Conservation (phyloP, 2,329 filamentous ascomycete genomes). For the Ophiostoma piceae region DNA sequence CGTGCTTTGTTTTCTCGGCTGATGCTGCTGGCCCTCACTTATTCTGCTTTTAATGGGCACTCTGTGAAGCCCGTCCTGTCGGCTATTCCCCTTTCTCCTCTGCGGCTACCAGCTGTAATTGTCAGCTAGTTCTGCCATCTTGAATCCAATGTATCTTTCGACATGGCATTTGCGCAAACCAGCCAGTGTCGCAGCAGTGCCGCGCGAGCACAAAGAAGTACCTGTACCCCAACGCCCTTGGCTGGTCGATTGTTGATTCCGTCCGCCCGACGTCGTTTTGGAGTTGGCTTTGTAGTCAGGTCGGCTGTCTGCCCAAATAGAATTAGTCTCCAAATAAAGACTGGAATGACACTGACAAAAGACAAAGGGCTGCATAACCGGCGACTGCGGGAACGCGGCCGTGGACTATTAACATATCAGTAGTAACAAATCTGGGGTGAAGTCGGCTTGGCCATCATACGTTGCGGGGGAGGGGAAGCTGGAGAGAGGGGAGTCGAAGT, state of each 20-base stretch:
- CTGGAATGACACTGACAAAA: not conserved
- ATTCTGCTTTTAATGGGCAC: not conserved
- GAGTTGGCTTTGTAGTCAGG: not conserved
- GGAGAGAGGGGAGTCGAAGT: not conserved
- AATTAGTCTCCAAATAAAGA: not conserved
- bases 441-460: conserved; percentile 4
- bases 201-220: not conserved
- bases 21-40: not conserved
- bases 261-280: conserved; percentile 27
- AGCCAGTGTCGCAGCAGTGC: not conserved
- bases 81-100: not conserved
- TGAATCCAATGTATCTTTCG: not conserved
- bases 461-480: conserved; percentile 12
- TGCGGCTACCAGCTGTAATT: not conserved
- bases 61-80: not conserved
- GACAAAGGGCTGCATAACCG: not conserved
- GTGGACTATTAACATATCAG: not conserved
- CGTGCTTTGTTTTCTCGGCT: not conserved
- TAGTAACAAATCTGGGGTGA: conserved; percentile 9
- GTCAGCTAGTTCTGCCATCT: not conserved
- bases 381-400: not conserved
- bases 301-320: conserved; percentile 6
- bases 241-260: conserved; percentile 22
- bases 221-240: conserved; percentile 11
- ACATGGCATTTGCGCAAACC: not conserved